These are phyloP conservation scores for Rhizoctonia solani DNA, from an alignment of 1,284 basidiomycete species.

Conservation along the genomic window DNA sequence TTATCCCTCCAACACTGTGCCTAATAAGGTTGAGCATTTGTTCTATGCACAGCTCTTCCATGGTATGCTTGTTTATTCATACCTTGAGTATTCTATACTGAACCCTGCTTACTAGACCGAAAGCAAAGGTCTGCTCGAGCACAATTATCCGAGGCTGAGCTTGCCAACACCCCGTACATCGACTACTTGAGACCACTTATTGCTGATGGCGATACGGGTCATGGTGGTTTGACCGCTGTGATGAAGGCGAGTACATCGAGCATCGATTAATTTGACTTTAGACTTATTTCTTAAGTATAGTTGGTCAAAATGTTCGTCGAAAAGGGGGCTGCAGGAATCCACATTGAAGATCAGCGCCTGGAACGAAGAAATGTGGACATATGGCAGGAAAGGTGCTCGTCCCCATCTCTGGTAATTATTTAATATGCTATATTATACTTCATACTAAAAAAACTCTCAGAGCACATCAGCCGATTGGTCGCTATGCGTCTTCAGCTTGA, in stretches of 20 bases:
- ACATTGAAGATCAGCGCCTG: slow-evolving; percentile 80
- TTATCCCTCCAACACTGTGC: slow-evolving; percentile 65
- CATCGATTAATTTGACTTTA: background rate
- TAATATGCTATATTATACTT: slow-evolving; percentile 41
- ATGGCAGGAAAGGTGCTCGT: slow-evolving; percentile 76
- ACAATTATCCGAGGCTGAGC: slow-evolving; percentile 68
- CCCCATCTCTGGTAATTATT: slow-evolving; percentile 42
- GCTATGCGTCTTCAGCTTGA: slow-evolving; percentile 80
- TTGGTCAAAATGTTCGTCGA: slow-evolving; percentile 77
- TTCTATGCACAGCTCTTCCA: slow-evolving; percentile 67
- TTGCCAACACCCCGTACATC: slow-evolving; percentile 50
- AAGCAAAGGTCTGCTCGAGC: slow-evolving; percentile 57
- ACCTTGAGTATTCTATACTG: slow-evolving; percentile 36
- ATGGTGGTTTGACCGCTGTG: slow-evolving; percentile 64
- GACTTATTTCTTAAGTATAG: background rate
- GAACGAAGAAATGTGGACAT: slow-evolving; percentile 72
- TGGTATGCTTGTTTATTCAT: slow-evolving; percentile 45
- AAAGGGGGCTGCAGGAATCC: slow-evolving; percentile 71
- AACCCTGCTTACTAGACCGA: slow-evolving; percentile 33
- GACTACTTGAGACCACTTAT: slow-evolving; percentile 58
- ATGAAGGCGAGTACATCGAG: slow-evolving; percentile 57
- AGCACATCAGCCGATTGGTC: slow-evolving; percentile 79
- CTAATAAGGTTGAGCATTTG: slow-evolving; percentile 64
- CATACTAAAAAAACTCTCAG: slow-evolving; percentile 62
- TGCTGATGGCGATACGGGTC: slow-evolving; percentile 59